Conservation (phyloP, 805 yeast genomes). For the Ogataea pini region DNA sequence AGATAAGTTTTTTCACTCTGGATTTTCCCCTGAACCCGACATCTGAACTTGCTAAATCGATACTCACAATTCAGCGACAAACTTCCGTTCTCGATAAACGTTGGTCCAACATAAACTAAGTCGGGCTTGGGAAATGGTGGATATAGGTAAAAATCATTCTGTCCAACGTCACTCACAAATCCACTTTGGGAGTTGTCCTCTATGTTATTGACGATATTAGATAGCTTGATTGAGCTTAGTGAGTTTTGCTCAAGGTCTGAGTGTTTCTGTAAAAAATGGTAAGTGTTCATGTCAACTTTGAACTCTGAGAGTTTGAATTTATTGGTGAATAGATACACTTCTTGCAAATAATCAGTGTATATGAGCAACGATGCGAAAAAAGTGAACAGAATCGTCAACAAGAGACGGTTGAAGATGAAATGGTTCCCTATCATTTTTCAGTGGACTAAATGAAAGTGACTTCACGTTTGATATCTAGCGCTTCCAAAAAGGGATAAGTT, state of each 20-base stretch:
- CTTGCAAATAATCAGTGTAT: conserved; percentile 33
- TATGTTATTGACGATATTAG: conserved; percentile 10
- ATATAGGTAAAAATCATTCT: conserved; percentile 19
- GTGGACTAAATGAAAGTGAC: neutral
- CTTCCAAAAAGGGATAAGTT: conserved; percentile 4
- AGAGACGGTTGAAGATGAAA: conserved; percentile 20
- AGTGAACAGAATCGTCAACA: conserved; percentile 24
- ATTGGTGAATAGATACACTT: conserved; percentile 28
- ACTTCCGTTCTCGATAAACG: conserved; percentile 32
- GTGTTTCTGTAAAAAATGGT: conserved; percentile 23
- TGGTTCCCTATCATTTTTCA: conserved; percentile 24
- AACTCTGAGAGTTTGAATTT: conserved; percentile 26
- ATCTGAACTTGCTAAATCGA: conserved; percentile 26
- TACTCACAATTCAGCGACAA: conserved; percentile 28
- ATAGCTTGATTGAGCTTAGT: conserved; percentile 11
- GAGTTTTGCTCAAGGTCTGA: conserved; percentile 19
- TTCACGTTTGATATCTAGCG: neutral
- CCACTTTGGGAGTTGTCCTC: conserved; percentile 3
- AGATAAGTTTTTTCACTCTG: conserved; percentile 29
- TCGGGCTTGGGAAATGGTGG: conserved; percentile 32
- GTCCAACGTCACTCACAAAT: conserved; percentile 1
- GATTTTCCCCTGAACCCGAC: conserved; percentile 31
- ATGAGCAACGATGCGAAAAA: conserved; percentile 27
- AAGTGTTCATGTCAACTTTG: conserved; percentile 25
- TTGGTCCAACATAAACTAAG: conserved; percentile 29